Percentiles rank a stretch among this genome's conserved stretches.
Conservation (phyloP, 768 basidiomycete genomes). For the Agaricus sinodeliciosus region DNA sequence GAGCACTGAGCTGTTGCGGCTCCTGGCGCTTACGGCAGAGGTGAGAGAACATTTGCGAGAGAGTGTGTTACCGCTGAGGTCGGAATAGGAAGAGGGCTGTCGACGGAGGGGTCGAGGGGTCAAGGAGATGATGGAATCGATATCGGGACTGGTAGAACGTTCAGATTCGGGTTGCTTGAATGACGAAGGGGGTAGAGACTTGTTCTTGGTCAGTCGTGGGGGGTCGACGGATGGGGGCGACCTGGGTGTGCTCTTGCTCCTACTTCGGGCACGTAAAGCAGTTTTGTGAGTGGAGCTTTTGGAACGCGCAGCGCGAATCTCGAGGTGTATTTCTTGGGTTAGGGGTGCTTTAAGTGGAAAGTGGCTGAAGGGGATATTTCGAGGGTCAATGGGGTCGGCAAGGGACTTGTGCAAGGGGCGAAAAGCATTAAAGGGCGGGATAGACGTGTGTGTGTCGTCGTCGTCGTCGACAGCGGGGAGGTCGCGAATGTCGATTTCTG, state of each 20-base stretch:
- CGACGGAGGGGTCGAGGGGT: conserved; percentile 15
- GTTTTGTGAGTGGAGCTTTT: conserved; percentile 3
- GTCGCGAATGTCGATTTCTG: conserved; percentile 30
- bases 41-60: conserved; percentile 1
- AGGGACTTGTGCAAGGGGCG: conserved; percentile 12
- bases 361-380: neutral
- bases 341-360: conserved; percentile 1
- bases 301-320: conserved; percentile 1
- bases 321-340: conserved; percentile 1
- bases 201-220: neutral
- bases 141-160: conserved; percentile 19
- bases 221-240: neutral
- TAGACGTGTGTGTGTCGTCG: conserved; percentile 2
- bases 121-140: conserved; percentile 18
- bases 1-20: conserved; percentile 8
- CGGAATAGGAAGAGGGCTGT: conserved; percentile 4
- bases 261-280: neutral
- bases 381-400: conserved; percentile 27
- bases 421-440: conserved; percentile 6
- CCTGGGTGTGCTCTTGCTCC: conserved; percentile 1
- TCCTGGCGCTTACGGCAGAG: conserved; percentile 8
- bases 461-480: conserved; percentile 14
- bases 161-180: neutral
- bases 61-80: conserved; percentile 1
- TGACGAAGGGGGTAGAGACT: neutral